phyloP scores from a whole-genome alignment of 2,329 filamentous ascomycete genomes.

The Talaromyces sp. region DNA sequence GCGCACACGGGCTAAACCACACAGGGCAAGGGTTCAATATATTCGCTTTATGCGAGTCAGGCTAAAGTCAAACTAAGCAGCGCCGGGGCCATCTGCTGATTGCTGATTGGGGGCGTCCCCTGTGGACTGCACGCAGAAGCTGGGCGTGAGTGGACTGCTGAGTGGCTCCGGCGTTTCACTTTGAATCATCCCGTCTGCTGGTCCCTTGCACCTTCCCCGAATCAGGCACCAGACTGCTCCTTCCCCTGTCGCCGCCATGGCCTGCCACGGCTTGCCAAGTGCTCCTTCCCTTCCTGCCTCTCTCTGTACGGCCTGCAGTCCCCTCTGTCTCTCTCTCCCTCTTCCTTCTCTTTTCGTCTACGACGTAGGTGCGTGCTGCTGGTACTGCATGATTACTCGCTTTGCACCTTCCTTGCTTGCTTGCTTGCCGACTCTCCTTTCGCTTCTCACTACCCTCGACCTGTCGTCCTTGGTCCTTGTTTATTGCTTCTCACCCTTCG shows the following conservation, averaged over 20 bases:
- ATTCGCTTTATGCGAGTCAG: background rate
- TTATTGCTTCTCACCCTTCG: background rate
- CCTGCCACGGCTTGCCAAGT: background rate
- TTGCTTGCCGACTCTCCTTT: constrained; percentile 1
- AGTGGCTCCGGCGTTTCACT: constrained; percentile 14
- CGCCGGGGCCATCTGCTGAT: background rate
- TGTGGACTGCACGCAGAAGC: background rate
- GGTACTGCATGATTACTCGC: constrained; percentile 3
- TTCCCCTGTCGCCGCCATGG: background rate
- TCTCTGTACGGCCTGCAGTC: background rate
- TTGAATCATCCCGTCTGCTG: constrained; percentile 5
- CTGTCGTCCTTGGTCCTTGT: background rate
- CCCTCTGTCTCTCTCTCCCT: background rate
- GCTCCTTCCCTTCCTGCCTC: background rate
- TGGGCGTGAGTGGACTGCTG: background rate
- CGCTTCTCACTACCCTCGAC: background rate
- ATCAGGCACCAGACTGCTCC: constrained; percentile 1
- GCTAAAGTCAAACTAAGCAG: background rate
- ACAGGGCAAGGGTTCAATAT: background rate
- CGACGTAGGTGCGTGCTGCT: background rate
- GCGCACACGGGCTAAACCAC: background rate
- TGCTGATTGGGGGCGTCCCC: background rate
- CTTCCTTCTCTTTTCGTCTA: background rate
- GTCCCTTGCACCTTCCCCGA: constrained; percentile 14
- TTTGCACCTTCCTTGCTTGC: constrained; percentile 3